phyloP scores from a whole-genome alignment of 2,329 filamentous ascomycete genomes.

The Verticillium longisporum region DNA sequence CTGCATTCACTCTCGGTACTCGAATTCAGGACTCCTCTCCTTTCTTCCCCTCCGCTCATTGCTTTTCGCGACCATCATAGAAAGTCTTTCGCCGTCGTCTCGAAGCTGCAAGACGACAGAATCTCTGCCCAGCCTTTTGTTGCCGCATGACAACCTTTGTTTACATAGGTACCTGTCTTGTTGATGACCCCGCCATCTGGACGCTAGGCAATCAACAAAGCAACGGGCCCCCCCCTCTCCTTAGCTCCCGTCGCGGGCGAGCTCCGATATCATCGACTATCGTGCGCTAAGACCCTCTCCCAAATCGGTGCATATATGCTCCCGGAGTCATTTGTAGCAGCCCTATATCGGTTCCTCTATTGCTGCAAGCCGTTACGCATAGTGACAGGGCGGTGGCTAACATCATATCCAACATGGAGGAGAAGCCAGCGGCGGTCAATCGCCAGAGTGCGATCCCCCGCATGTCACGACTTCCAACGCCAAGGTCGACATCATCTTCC shows the following conservation, averaged over 20 bases:
- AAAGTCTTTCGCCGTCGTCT: neutral
- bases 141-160: neutral
- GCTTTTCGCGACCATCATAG: neutral
- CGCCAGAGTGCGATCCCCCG: constrained; percentile 25
- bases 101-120: too few relatives aligned
- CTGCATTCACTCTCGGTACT: neutral
- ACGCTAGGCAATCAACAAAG: neutral
- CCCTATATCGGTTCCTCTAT: neutral
- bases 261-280: neutral
- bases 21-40: neutral
- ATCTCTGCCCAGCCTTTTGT: neutral
- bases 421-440: constrained; percentile 7
- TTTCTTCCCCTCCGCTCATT: neutral
- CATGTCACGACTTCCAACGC: constrained; percentile 29
- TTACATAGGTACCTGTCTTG: neutral
- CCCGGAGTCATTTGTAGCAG: neutral
- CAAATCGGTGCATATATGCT: neutral
- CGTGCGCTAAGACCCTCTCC: neutral
- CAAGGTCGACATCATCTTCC: constrained; percentile 21
- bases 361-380: neutral
- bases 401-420: constrained; percentile 6
- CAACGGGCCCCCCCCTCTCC: neutral
- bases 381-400: neutral
- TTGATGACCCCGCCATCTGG: neutral
- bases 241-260: neutral